Evolutionary conservation across 2,329 filamentous ascomycete genomes (phyloP).

Genomic region (Botrytis medusae): DNA sequence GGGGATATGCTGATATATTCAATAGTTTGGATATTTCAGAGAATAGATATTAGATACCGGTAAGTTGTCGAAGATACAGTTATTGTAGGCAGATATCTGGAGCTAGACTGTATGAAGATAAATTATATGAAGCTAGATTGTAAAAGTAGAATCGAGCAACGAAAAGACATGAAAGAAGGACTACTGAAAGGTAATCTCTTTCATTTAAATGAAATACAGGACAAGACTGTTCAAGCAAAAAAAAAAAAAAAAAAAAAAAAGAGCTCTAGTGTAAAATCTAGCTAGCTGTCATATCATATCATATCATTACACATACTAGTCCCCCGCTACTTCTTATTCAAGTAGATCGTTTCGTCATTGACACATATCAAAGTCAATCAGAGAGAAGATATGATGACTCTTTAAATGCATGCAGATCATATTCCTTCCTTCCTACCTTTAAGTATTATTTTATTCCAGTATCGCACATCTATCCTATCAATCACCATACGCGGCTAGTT

Average conservation of each 20-base stretch:
- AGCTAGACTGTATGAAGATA: background rate
- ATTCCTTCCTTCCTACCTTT: too few species aligned
- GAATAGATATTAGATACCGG: too few species aligned
- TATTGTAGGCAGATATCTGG: too few species aligned
- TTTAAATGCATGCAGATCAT: too few species aligned
- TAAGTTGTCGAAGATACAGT: too few species aligned
- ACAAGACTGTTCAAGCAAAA: background rate
- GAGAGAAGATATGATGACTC: too few species aligned
- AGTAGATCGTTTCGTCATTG: background rate
- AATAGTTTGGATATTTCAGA: too few species aligned
- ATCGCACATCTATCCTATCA: too few species aligned
- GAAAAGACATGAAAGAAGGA: background rate
- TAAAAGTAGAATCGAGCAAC: background rate
- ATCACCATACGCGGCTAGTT: too few species aligned
- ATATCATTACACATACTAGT: background rate
- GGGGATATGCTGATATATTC: background rate
- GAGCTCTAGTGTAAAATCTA: background rate
- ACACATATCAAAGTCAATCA: background rate
- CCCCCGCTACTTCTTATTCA: background rate
- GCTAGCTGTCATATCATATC: background rate
- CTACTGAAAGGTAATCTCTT: fast-evolving
- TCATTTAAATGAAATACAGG: background rate
- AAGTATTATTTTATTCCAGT: too few species aligned
- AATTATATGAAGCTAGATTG: background rate
- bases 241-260: background rate